phyloP scores from a whole-genome alignment of 1,284 basidiomycete genomes.

The Cryptococcus depauperatus region DNA sequence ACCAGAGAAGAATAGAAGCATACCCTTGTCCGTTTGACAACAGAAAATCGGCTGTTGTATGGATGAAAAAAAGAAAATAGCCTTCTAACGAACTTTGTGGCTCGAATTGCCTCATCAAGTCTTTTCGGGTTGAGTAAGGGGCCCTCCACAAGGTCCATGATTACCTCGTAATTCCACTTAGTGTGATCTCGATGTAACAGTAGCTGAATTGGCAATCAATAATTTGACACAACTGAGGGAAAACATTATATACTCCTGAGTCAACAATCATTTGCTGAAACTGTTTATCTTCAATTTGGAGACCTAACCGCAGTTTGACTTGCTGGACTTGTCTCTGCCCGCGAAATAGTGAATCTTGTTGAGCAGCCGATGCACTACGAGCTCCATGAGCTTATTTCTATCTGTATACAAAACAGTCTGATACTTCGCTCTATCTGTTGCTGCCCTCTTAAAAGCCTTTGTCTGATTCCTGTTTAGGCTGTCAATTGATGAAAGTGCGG shows the following conservation, averaged over 20 bases:
- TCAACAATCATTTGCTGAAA: slow-evolving; percentile 77
- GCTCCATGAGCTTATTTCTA: neutral
- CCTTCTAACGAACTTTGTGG: slow-evolving; percentile 75
- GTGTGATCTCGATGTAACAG: slow-evolving; percentile 79
- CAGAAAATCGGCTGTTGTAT: slow-evolving; percentile 74
- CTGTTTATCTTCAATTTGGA: slow-evolving; percentile 87
- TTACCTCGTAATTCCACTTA: slow-evolving; percentile 85
- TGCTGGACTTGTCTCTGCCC: slow-evolving; percentile 88
- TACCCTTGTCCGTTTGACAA: slow-evolving; percentile 66
- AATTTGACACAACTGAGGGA: neutral
- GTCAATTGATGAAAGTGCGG: slow-evolving; percentile 79
- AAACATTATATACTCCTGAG: slow-evolving; percentile 55
- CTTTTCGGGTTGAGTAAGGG: slow-evolving; percentile 82
- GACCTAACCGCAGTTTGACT: slow-evolving; percentile 73
- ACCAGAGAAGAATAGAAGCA: slow-evolving; percentile 18
- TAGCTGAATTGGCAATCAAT: slow-evolving; percentile 51
- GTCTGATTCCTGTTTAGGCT: slow-evolving; percentile 75
- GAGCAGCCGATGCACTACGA: slow-evolving; percentile 44
- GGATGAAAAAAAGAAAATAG: slow-evolving; percentile 91
- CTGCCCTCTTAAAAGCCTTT: slow-evolving; percentile 12
- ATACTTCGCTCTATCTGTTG: slow-evolving; percentile 11
- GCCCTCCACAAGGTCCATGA: slow-evolving; percentile 86
- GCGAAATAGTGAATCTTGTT: slow-evolving; percentile 72
- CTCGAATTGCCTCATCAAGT: slow-evolving; percentile 92
- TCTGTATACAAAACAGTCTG: neutral